Evolutionary conservation across 257 asterid species (phyloP).

Genomic region (Przewalskia tangutica): DNA sequence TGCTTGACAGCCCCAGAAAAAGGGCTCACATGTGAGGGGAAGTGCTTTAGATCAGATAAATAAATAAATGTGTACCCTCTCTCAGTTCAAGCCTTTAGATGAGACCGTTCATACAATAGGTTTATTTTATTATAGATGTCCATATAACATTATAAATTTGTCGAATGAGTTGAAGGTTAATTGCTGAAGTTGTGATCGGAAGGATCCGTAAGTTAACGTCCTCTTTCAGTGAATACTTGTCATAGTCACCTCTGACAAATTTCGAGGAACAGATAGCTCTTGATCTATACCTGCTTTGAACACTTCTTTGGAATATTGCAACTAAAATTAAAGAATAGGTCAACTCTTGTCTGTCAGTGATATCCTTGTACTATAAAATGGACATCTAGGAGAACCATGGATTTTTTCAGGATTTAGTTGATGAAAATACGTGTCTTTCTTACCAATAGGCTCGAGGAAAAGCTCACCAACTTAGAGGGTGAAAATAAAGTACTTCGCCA

Average conservation of each 20-base stretch:
- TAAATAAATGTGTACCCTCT: not conserved
- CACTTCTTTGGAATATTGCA: not conserved
- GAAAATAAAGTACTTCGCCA: conserved; percentile 67
- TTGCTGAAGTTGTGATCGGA: not conserved
- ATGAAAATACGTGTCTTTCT: conserved; percentile 14
- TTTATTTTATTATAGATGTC: not conserved
- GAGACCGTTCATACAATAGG: not conserved
- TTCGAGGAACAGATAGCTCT: not conserved
- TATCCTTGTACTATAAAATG: not conserved
- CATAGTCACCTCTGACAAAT: not conserved
- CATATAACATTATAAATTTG: not conserved
- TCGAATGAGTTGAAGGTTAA: not conserved
- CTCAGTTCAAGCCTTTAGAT: not conserved
- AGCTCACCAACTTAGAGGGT: conserved; percentile 78
- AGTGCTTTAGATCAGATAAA: not conserved
- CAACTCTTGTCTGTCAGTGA: not conserved
- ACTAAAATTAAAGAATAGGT: not conserved
- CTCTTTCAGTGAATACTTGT: not conserved
- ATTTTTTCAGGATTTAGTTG: not conserved
- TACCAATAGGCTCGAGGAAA: conserved; percentile 71
- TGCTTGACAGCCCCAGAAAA: not conserved
- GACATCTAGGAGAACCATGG: not conserved
- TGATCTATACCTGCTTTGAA: not conserved
- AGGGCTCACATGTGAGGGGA: not conserved
- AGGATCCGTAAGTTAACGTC: not conserved